Base-by-base conservation (phyloP, 768 basidiomycete genomes). In the Collybia mongolica region DNA sequence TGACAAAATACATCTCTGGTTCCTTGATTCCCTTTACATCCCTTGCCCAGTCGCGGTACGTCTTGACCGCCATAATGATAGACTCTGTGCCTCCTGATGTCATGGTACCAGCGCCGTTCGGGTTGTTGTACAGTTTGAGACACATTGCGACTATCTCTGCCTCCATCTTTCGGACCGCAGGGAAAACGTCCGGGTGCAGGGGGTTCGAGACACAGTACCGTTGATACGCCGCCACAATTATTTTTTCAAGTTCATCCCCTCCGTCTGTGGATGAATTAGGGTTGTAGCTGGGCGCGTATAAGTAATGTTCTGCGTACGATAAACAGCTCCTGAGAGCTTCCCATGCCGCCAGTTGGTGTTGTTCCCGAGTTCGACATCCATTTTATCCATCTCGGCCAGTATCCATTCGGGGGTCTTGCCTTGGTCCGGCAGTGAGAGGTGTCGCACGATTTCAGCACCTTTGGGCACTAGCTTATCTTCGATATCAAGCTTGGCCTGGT, bases 21-120 rank as follows among this genome's bases (percentile, higher is more conserved):
- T 88, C 81, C 0, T 79, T 91, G 58, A 98, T 91, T 6, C 93
- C 92, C 65, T 93, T 95, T 36, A 86, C 84, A 1, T 73, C 79
- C 39, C 78, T 72, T 5, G 92, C 96, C 91, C 95, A 97, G 56
- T 98, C 94, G 12, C 93, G 81, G 63, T 99, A 85, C 0, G 94
- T 90, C 74, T 98, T 98, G 56, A 93, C 79, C 2, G 93, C 85
- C 93, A 98, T 94, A 43, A 99, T 74, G 58, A 98, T 98, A 18
- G 89, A 91, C 65, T 99, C 96, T 0, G 96, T 99, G 5, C 96
- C 96, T 12, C 96, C 96, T 0, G 88, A 88, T 1, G 96, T 99
- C 68, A 95, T 98, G 5, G 85, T 86, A 11, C 96, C 96, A 9
- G 93, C 91, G 14, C 93, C 93, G 43, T 80, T 71, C 1, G 93